Base-by-base conservation (phyloP, 805 yeast genomes). In the Ogataea allantospora region DNA sequence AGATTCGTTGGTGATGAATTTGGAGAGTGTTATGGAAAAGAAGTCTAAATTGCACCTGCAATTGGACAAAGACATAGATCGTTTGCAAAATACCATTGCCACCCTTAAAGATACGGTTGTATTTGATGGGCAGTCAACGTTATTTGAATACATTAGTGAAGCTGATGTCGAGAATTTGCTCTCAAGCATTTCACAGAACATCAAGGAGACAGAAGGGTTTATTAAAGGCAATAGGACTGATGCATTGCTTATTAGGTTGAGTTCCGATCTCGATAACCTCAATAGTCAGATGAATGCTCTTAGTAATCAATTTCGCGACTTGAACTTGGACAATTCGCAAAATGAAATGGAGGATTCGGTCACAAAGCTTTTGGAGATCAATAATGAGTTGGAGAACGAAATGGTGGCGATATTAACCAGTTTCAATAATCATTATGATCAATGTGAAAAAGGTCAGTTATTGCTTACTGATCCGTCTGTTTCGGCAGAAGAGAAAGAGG, bases 381-480 rank as follows among this genome's bases (percentile, higher is more conserved):
- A 75, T 43, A 50, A 61, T 11, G 64, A 67, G 2, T 53, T 78
- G 33, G 95, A 87, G 37, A 69, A 71, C 41, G 93, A 83, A 36
- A 69, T 87, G 60, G 95, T 86, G 1, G 70, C 73, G 2, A 66
- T 83, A 12, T 63, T 89, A 22, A 80, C 78, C 39, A 77, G 88
- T 51, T 65, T 88, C 31, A 82, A 95, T 8, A 77, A 76, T 37
- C 96, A 88, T 62, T 87, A 80, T 51, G 96, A 88, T 58, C 88
- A 85, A 54, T 84, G 95, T 48, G 50, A 64, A 9, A 63, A 73
- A 43, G 83, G 77, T 7, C 53, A 65, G 3, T 60, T 62, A 4
- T 43, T 66, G 6, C 60, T 71, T n/a, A 51, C 57, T 15, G 54
- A 63, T n/a, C 52, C 58, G 0, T 38, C 47, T 10, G 45, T 56